These are phyloP conservation scores for Breynia disticha DNA, from an alignment of 441 rosid species.

Conservation along the genomic window DNA sequence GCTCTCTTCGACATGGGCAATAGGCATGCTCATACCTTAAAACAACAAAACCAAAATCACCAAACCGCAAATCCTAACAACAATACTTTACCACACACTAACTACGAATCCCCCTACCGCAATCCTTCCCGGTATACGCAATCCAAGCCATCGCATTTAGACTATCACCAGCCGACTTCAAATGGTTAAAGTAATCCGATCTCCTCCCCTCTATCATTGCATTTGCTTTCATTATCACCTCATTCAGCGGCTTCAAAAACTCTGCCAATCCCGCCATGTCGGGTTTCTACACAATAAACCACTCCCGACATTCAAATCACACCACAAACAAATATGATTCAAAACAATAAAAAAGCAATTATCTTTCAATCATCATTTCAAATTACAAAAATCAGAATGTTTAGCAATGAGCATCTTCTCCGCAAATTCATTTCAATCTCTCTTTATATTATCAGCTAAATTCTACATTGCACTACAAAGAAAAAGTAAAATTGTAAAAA, in stretches of 20 bases:
- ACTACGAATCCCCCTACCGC: slow-evolving; percentile 42
- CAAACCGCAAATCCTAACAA: neutral
- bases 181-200: slow-evolving; percentile 82
- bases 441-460: no score
- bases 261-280: slow-evolving; percentile 52
- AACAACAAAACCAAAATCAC: slow-evolving; percentile 10
- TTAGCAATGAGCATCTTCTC: no score
- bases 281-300: slow-evolving; percentile 48
- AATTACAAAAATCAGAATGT: no score
- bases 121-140: slow-evolving; percentile 85
- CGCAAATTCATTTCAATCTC: no score
- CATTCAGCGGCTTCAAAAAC: slow-evolving; percentile 79
- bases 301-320: slow-evolving; percentile 7
- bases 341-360: no score
- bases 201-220: slow-evolving; percentile 71
- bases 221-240: slow-evolving; percentile 64
- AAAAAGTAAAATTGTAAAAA: slow-evolving; percentile 4
- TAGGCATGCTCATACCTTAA: slow-evolving; percentile 96
- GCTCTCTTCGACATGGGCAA: slow-evolving; percentile 92
- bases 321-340: no score
- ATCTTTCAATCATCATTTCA: no score
- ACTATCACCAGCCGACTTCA: slow-evolving; percentile 74
- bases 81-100: slow-evolving; percentile 3
- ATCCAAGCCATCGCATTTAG: slow-evolving; percentile 84
- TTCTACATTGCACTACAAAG: neutral